Evolutionary conservation across 2,329 filamentous ascomycete species (phyloP).

Genomic region (Microcyclospora tardicrescens): DNA sequence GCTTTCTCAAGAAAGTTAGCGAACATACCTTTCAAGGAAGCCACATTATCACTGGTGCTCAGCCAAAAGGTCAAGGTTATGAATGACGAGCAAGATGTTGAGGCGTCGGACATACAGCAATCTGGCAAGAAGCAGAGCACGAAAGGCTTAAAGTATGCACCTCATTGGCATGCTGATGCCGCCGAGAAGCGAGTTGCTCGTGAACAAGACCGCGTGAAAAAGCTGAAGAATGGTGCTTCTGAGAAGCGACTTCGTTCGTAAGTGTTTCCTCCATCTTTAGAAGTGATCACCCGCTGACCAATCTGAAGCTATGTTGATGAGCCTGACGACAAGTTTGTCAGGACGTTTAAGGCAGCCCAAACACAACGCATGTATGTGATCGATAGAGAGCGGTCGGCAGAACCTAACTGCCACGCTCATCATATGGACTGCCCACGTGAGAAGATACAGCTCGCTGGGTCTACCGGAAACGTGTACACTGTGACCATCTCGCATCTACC

Average conservation of each 20-base stretch:
- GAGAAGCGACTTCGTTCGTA: constrained; percentile 14
- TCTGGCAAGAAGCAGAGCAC: constrained; percentile 6
- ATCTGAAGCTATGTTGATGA: constrained; percentile 6
- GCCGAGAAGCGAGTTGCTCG: constrained; percentile 7
- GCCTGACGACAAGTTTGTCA: constrained; percentile 10
- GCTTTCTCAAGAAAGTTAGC: neutral
- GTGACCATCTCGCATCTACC: constrained; percentile 41
- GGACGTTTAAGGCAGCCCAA: constrained; percentile 11
- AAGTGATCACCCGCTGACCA: constrained; percentile 1
- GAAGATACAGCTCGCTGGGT: constrained; percentile 44
- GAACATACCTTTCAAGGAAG: neutral
- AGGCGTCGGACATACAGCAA: constrained; percentile 4
- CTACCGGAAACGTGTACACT: constrained; percentile 50
- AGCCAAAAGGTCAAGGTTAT: neutral
- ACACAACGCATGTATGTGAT: constrained; percentile 42
- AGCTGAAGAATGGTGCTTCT: constrained; percentile 7
- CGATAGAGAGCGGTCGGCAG: constrained; percentile 33
- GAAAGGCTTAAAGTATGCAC: neutral
- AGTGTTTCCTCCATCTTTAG: neutral
- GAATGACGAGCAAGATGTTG: neutral
- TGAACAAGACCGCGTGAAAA: constrained; percentile 1
- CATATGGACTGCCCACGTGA: constrained; percentile 37
- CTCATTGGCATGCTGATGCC: constrained; percentile 6
- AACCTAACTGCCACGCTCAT: constrained; percentile 36
- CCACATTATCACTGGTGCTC: neutral